phyloP scores from a whole-genome alignment of 257 asterid species.

The Eustoma russellianum region DNA sequence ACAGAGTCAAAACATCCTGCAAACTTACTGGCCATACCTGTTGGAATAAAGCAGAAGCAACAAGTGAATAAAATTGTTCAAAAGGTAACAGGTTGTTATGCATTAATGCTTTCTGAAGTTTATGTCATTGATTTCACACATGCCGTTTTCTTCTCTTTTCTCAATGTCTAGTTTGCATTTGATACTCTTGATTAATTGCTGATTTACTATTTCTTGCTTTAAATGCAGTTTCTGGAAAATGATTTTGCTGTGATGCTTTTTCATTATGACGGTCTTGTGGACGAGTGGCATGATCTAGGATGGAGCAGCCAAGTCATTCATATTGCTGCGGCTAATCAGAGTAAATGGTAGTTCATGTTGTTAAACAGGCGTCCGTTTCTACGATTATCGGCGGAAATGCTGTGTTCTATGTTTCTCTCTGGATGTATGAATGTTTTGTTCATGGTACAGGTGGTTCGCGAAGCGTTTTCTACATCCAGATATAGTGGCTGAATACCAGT shows the following conservation, averaged over 20 bases:
- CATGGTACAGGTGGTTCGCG: constrained; percentile 75
- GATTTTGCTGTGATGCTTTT: constrained; percentile 68
- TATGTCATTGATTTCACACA: background rate
- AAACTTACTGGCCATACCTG: constrained; percentile 67
- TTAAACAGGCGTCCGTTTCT: background rate
- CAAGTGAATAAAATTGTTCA: constrained; percentile 44
- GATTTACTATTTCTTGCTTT: background rate
- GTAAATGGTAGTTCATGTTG: constrained; percentile 50
- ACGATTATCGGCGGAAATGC: too few relatives aligned
- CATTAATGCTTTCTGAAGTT: constrained; percentile 3
- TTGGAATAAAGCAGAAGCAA: constrained; percentile 66
- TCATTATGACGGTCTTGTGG: constrained; percentile 72
- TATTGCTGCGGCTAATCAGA: constrained; percentile 63
- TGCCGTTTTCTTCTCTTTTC: background rate
- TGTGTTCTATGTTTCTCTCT: too few relatives aligned
- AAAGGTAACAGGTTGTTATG: constrained; percentile 36
- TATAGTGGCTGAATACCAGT: constrained; percentile 68
- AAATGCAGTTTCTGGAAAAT: constrained; percentile 54
- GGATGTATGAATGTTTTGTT: background rate
- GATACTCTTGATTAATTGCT: too few relatives aligned
- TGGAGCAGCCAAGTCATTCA: constrained; percentile 64
- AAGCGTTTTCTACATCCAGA: constrained; percentile 96
- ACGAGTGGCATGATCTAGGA: constrained; percentile 55
- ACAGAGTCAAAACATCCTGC: constrained; percentile 20
- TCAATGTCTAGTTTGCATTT: background rate